Evolutionary conservation across 1,139 yeast genomes (phyloP).

Genomic region (Candida sanyaensis): DNA sequence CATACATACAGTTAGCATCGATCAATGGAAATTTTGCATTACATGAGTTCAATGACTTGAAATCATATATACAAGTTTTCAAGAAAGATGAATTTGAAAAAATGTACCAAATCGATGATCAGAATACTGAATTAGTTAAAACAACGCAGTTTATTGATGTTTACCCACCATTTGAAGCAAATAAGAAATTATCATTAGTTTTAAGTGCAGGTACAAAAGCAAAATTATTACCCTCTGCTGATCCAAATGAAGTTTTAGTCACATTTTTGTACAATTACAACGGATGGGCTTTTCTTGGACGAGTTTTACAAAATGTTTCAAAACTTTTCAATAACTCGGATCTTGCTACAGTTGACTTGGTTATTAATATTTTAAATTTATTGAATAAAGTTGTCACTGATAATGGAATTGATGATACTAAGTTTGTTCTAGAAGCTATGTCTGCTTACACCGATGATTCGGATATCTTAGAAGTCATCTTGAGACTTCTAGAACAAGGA

Average conservation of each 20-base stretch:
- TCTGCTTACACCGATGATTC: slow-evolving; percentile 62
- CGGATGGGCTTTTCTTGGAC: slow-evolving; percentile 87
- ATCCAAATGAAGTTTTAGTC: slow-evolving; percentile 51
- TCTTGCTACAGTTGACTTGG: slow-evolving; percentile 35
- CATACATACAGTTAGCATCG: slow-evolving; percentile 62
- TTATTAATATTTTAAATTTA: slow-evolving; percentile 53
- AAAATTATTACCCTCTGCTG: slow-evolving; percentile 56
- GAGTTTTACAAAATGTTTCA: slow-evolving; percentile 67
- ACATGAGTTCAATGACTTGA: slow-evolving; percentile 58
- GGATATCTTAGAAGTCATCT: slow-evolving; percentile 69
- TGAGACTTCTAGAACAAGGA: slow-evolving; percentile 68
- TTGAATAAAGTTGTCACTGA: slow-evolving; percentile 50
- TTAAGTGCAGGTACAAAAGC: slow-evolving; percentile 65
- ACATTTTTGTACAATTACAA: slow-evolving; percentile 73
- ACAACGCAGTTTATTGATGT: slow-evolving; percentile 42
- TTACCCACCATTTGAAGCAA: slow-evolving; percentile 51
- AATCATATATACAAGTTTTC: slow-evolving; percentile 57
- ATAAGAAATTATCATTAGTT: slow-evolving; percentile 45
- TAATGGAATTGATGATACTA: slow-evolving; percentile 41
- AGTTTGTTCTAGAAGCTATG: slow-evolving; percentile 53
- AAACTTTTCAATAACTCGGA: slow-evolving; percentile 37
- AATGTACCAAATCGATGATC: slow-evolving; percentile 51
- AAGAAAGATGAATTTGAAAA: slow-evolving; percentile 36
- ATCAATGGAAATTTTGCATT: slow-evolving; percentile 69
- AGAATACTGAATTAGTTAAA: slow-evolving; percentile 52